Base-by-base conservation (phyloP, 169 alveolate genomes). In the Plasmodium inui region DNA sequence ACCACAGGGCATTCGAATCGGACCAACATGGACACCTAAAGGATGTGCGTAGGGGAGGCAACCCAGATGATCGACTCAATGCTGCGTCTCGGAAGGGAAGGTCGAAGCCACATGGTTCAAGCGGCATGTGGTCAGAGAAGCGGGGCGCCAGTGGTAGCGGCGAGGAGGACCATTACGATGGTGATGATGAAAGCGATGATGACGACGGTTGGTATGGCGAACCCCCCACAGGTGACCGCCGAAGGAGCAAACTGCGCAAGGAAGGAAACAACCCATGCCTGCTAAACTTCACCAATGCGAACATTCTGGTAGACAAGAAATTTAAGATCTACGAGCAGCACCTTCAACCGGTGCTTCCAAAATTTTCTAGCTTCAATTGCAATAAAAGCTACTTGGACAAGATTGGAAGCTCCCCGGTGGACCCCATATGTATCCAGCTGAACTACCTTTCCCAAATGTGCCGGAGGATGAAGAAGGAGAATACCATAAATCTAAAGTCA, bases 301-400 rank as follows among this genome's bases (percentile, higher is more conserved):
- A 91, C 53, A 32, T 80, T 30, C 30, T 91, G 50, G 88, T 91
- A n/a, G 92, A 82, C 83, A 91, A 72, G 34, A 91, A 91, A 22
- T 80, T 91, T 70, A 81, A 82, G 41, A 71, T 80, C 17, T 91
- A 82, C 57, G 92, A 91, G 2, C 82, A 91, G 57, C 82, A 82
- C 7, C 41, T 91, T n/a, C 95, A 91, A 46, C 92, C 95, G 5
- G 37, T 82, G 46, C 92, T 91, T 14, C 95, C 95, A 12, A 72
- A 71, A 70, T 91, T 50, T 41, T 81, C 95, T 14, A 91, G 95
- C 37, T 91, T 91, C 74, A 80, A 82, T 82, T 80, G 53, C 3
- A 9, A 22, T 28, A 82, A 32, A 6, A 32, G 7, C 14, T 81
- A 78, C 57, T 41, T 91, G 22, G 83, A 79, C 9, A 39, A 30